Conservation (phyloP, 352 stramenopile genomes). For the Elongisporangium anandrum region DNA sequence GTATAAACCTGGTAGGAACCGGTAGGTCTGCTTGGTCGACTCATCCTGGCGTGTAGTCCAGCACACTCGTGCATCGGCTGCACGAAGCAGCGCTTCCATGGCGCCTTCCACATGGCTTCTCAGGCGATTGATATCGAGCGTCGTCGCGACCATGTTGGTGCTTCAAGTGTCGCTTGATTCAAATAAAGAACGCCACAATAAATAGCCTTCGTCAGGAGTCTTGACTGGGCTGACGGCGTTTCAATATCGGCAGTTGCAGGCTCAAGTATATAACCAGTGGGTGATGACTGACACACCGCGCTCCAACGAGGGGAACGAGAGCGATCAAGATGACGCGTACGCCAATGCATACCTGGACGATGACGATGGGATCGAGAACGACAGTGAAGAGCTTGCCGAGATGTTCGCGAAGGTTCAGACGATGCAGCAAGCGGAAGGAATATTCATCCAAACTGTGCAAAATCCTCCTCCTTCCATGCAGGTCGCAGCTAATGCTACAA, state of each 20-base stretch:
- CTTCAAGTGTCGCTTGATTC: background rate
- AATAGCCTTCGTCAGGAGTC: background rate
- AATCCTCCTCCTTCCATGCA: background rate
- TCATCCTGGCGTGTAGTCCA: conserved; percentile 21
- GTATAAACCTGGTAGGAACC: conserved; percentile 2
- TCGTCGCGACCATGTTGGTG: conserved; percentile 9
- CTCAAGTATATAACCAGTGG: background rate
- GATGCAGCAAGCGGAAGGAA: conserved; percentile 45
- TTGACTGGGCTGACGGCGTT: background rate
- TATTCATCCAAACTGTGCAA: background rate
- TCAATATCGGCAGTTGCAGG: background rate
- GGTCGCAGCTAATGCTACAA: background rate
- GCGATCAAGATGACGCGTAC: conserved; percentile 26
- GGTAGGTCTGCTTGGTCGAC: conserved; percentile 24
- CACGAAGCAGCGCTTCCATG: conserved; percentile 53
- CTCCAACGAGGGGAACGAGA: background rate
- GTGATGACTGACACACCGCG: background rate
- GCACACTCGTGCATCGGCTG: conserved; percentile 53
- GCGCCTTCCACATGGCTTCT: conserved; percentile 51
- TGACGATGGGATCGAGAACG: conserved; percentile 31
- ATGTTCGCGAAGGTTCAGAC: conserved; percentile 76
- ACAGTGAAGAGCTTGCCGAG: conserved; percentile 54
- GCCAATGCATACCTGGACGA: conserved; percentile 38
- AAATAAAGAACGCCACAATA: background rate
- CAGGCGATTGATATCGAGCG: conserved; percentile 35